Conservation (phyloP, 164 flowering plant species). For the Vitis rupestris region DNA sequence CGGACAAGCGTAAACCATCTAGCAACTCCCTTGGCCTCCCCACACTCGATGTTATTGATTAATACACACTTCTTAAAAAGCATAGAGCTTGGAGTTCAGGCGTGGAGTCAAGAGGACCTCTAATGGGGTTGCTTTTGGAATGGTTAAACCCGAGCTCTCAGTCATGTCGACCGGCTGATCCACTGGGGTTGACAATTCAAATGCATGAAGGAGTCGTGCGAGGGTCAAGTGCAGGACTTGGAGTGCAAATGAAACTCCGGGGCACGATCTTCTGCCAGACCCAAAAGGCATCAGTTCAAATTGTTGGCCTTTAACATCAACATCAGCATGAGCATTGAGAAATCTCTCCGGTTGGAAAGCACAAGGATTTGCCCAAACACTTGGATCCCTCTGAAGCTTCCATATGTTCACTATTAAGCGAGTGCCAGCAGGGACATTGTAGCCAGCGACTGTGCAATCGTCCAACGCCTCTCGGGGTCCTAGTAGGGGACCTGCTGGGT, state of each 20-base stretch:
- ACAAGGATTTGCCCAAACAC: too few species aligned
- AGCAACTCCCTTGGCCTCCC: too few species aligned
- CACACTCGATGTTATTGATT: too few species aligned
- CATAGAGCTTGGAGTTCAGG: neutral
- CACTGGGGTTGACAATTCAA: neutral
- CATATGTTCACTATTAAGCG: too few species aligned
- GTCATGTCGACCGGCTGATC: neutral
- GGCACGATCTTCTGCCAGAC: constrained; percentile 1
- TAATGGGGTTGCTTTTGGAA: neutral
- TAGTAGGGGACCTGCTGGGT: too few species aligned
- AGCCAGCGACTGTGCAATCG: too few species aligned
- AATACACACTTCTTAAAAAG: neutral
- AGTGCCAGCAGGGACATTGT: too few species aligned
- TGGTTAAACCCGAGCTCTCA: constrained; percentile 1
- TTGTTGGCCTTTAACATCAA: neutral
- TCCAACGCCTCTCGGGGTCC: too few species aligned
- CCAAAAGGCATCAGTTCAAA: constrained; percentile 2
- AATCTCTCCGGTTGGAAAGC: too few species aligned
- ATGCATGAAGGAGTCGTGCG: neutral
- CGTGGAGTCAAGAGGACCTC: constrained; percentile 1
- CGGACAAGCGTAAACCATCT: too few species aligned
- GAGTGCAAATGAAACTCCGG: neutral
- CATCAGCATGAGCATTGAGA: too few species aligned
- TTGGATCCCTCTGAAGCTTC: too few species aligned
- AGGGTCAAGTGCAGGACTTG: constrained; percentile 1